Base-by-base conservation (phyloP, 2,329 filamentous ascomycete genomes). In the Ophiostoma ulmi region DNA sequence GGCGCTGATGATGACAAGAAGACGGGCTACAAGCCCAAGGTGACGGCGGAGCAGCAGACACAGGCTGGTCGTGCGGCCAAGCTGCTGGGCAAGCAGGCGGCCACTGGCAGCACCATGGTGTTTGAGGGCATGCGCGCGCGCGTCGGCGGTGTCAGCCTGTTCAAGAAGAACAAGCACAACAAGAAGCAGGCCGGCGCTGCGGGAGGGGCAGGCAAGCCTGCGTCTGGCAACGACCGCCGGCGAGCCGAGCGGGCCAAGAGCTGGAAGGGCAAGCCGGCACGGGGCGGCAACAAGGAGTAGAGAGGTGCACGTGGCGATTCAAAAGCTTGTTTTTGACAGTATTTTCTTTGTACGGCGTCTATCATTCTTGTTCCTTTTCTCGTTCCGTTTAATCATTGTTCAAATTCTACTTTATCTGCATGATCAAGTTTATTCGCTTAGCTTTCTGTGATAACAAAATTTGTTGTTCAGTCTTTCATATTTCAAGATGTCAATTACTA, bases 111-210 rank as follows among this genome's bases (percentile, higher is more conserved):
- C 79, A 83, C 84, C 20, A 87, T 94, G 73, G 86, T 94, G n/a
- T 94, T 94, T 75, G 92, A 96, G 78, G 92, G 92, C 0, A 88
- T 90, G 73, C 85, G 92, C 70, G 92, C 92, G 11, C 91, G 86
- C 70, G 81, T 85, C 41, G 90, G 84, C 71, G 90, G 90, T 72
- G 89, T 86, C 5, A 88, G 84, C 75, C 87, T 87, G n/a, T 72
- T 72, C 61, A 72, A 72, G 39, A 73, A 73, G 71, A 55, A 66
- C 66, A 72, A 70, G 65, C 5, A 48, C 68, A 67, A 67, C 61
- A 41, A 11, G 72, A 74, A n/a, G 26, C 58, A 63, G 26, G 58
- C 22, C 38, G 26, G 6, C 58, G 13, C 5, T 55, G 65, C 35
- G 35, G 14, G 5, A 22, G 41, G 63, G 6, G 48, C 38, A 14